These are phyloP conservation scores for Tetrahymena malaccensis DNA, from an alignment of 73 alveolate genomes.

Conservation along the genomic window DNA sequence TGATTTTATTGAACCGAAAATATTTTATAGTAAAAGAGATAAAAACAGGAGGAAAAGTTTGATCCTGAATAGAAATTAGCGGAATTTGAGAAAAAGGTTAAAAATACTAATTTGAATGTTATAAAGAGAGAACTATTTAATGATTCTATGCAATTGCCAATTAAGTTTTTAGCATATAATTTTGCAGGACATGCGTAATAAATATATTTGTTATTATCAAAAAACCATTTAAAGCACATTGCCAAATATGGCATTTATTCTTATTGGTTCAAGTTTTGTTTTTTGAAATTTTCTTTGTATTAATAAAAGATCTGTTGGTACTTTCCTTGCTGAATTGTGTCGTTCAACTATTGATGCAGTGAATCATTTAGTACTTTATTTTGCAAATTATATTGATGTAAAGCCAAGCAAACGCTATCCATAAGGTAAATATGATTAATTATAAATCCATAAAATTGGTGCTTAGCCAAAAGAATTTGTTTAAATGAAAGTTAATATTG, in stretches of 20 bases:
- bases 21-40: neutral
- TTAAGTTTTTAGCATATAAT: conserved; percentile 17
- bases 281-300: no score
- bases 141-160: conserved; percentile 35
- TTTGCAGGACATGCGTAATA: conserved; percentile 5
- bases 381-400: conserved; percentile 17
- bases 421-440: neutral
- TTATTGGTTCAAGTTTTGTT: no score
- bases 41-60: neutral
- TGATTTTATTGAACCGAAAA: neutral
- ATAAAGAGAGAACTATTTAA: conserved; percentile 25
- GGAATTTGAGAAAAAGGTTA: conserved; percentile 5
- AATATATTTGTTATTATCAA: neutral
- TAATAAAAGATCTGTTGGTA: neutral
- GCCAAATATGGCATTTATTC: neutral
- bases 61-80: neutral
- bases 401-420: conserved; percentile 24
- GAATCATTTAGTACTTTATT: conserved; percentile 24
- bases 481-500: no score
- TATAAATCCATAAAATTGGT: no score
- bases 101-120: conserved; percentile 20
- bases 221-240: neutral
- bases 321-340: conserved; percentile 30
- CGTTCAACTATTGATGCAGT: conserved; percentile 41
- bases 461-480: no score